Evolutionary conservation across 148 eudicot species (phyloP).

Genomic region (Vaccinium corymbosum): DNA sequence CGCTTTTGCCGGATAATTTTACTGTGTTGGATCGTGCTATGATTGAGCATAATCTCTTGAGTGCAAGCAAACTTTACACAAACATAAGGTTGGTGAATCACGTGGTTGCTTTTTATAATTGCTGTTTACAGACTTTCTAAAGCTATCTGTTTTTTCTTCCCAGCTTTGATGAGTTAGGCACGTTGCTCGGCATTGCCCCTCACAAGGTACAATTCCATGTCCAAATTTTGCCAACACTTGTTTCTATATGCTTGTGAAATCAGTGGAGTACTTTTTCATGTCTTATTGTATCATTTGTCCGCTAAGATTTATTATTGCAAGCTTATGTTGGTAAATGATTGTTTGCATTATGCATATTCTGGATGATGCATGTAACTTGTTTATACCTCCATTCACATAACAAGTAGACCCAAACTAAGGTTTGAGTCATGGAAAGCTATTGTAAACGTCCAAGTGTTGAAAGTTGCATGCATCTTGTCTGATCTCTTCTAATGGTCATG

Average conservation of each 20-base stretch:
- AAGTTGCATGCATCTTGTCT: neutral
- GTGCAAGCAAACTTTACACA: slow-evolving; percentile 97
- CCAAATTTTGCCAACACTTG: neutral
- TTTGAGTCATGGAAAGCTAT: neutral
- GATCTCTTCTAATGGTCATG: neutral
- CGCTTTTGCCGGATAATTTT: slow-evolving; percentile 85
- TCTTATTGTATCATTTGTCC: neutral
- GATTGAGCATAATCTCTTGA: slow-evolving; percentile 98
- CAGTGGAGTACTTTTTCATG: neutral
- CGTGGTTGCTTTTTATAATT: neutral
- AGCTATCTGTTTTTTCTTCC: neutral
- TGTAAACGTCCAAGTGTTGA: neutral
- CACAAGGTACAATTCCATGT: slow-evolving; percentile 56
- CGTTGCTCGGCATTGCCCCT: slow-evolving; percentile 87
- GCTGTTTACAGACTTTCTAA: neutral
- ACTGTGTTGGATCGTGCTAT: slow-evolving; percentile 98
- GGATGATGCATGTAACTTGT: neutral
- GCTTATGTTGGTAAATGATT: neutral
- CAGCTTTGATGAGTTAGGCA: slow-evolving; percentile 95
- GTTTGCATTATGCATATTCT: neutral
- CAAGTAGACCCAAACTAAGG: neutral
- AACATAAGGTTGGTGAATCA: slow-evolving; percentile 66
- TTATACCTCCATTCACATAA: neutral
- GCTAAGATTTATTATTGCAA: neutral
- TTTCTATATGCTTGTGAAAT: neutral